phyloP scores from a whole-genome alignment of 805 yeast species.

The Kluyveromyces wickerhamii region DNA sequence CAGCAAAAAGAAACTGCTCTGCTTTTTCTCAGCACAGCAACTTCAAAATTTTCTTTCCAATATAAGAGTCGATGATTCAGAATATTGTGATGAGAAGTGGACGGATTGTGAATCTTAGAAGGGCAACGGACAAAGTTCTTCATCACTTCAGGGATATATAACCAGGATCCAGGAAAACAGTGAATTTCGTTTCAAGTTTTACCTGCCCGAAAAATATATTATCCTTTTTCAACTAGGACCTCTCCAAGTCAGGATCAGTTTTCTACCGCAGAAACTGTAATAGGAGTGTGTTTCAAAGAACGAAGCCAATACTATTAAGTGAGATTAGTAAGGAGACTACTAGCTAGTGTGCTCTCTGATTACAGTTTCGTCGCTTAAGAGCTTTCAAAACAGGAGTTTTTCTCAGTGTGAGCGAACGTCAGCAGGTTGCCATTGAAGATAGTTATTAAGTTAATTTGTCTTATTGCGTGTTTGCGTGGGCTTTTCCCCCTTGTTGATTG shows the following conservation, averaged over 20 bases:
- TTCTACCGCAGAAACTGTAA: background rate
- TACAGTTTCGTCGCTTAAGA: too few relatives aligned
- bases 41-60: background rate
- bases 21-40: background rate
- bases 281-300: background rate
- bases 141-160: constrained; percentile 4
- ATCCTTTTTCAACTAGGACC: constrained; percentile 7
- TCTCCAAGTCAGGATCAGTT: constrained; percentile 2
- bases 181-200: background rate
- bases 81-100: background rate
- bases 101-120: background rate
- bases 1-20: background rate
- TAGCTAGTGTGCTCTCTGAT: too few relatives aligned
- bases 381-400: too few relatives aligned
- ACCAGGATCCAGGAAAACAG: constrained; percentile 4
- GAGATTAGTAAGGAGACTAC: too few relatives aligned
- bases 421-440: constrained; percentile 19
- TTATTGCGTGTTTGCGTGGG: constrained; percentile 10
- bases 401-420: too few relatives aligned
- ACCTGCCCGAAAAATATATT: constrained; percentile 9
- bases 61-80: background rate
- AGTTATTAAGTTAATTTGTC: constrained; percentile 31
- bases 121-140: constrained; percentile 6
- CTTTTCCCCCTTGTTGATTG: too few relatives aligned
- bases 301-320: constrained; percentile 1